These are phyloP conservation scores for Cladosporium sp. DNA, from an alignment of 2,329 filamentous ascomycete genomes.

Conservation along the genomic window DNA sequence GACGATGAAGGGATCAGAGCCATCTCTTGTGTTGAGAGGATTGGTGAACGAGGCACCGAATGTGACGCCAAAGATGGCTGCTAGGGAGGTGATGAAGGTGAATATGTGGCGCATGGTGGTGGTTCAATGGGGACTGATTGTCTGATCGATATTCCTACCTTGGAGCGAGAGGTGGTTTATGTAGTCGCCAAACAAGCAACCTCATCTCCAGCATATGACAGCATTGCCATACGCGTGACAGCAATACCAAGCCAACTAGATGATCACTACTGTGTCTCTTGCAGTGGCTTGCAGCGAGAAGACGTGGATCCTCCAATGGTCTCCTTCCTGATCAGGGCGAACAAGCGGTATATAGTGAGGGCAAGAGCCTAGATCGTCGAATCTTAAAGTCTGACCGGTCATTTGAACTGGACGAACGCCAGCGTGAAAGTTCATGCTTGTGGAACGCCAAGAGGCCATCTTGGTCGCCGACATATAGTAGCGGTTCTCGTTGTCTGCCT, in stretches of 20 bases:
- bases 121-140: neutral
- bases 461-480: neutral
- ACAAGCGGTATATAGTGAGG: neutral
- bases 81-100: neutral
- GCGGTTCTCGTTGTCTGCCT: neutral
- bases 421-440: neutral
- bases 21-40: conserved; percentile 52
- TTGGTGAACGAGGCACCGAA: conserved; percentile 47
- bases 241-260: neutral
- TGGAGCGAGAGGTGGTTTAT: neutral
- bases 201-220: neutral
- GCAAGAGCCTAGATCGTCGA: neutral
- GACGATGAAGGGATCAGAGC: conserved; percentile 56
- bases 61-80: neutral
- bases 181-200: neutral
- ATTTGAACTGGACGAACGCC: neutral
- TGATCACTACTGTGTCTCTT: neutral
- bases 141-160: neutral
- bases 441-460: neutral
- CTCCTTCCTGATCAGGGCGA: neutral
- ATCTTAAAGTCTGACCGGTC: neutral
- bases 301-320: neutral
- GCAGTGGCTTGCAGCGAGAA: neutral
- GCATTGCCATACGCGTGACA: neutral
- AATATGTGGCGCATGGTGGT: neutral